These are phyloP conservation scores for Cyamopsis tetragonoloba DNA, from an alignment of 306 rosid genomes.

Conservation along the genomic window DNA sequence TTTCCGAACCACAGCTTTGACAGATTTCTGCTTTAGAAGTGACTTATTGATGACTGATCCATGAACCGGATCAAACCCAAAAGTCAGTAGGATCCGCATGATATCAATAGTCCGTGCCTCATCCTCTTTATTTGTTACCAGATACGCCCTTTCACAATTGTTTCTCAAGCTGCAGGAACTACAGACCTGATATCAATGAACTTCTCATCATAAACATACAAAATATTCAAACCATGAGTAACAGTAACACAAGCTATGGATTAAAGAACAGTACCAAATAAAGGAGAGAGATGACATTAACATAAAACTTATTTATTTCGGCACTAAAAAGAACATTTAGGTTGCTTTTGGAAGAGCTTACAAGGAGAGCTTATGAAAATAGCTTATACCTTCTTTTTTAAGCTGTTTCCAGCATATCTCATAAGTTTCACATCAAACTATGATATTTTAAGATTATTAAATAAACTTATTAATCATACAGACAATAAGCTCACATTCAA, in stretches of 20 bases:
- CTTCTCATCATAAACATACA: conserved; percentile 25
- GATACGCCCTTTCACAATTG: conserved; percentile 78
- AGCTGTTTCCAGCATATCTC: too few relatives aligned
- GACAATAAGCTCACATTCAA: too few relatives aligned
- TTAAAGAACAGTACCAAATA: conserved; percentile 7
- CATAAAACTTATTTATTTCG: too few relatives aligned
- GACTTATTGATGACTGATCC: conserved; percentile 55
- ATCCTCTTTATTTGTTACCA: conserved; percentile 83
- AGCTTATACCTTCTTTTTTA: too few relatives aligned
- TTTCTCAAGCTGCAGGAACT: conserved; percentile 98
- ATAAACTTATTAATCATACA: too few relatives aligned
- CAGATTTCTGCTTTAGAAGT: conserved; percentile 70
- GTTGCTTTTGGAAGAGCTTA: too few relatives aligned
- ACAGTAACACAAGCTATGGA: background rate
- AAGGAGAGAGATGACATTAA: conserved; percentile 6
- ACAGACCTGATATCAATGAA: conserved; percentile 75
- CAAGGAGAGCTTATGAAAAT: too few relatives aligned
- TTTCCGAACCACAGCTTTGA: conserved; percentile 80
- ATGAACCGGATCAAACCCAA: conserved; percentile 77
- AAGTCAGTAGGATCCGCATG: conserved; percentile 73
- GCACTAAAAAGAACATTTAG: too few relatives aligned
- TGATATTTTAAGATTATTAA: too few relatives aligned
- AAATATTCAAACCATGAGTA: background rate
- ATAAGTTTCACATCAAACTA: too few relatives aligned
- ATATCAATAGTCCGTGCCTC: conserved; percentile 86